Evolutionary conservation across 345 rosid species (phyloP).

Genomic region (Viola odorata): DNA sequence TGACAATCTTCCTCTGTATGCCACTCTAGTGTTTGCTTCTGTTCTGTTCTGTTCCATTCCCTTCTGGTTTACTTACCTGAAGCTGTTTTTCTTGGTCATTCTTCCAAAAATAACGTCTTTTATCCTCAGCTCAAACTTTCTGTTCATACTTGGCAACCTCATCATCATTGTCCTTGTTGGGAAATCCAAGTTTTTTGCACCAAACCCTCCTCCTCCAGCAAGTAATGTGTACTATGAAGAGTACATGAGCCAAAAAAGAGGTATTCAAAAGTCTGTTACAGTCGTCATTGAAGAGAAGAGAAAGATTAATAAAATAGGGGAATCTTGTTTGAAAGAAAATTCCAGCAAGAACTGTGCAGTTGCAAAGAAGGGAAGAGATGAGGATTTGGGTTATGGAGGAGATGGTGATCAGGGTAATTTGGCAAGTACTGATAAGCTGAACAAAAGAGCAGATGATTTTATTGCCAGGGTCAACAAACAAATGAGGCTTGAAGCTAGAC

Average conservation of each 20-base stretch:
- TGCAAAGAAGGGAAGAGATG: slow-evolving; percentile 12
- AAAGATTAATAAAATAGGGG: slow-evolving; percentile 11
- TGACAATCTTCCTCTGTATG: slow-evolving; percentile 22
- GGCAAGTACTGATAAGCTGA: slow-evolving; percentile 40
- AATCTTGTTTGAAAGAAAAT: slow-evolving; percentile 10
- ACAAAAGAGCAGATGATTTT: slow-evolving; percentile 62
- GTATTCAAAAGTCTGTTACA: slow-evolving; percentile 2
- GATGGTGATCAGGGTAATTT: slow-evolving; percentile 14
- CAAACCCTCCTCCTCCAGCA: slow-evolving; percentile 25
- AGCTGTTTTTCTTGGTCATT: slow-evolving; percentile 18
- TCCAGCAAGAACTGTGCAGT: slow-evolving; percentile 8
- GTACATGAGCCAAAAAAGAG: slow-evolving; percentile 24
- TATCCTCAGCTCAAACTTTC: slow-evolving; percentile 28
- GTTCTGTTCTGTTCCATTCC: slow-evolving; percentile 34
- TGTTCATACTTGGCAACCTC: slow-evolving; percentile 53
- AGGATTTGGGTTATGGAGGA: slow-evolving; percentile 5
- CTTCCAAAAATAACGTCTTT: slow-evolving; percentile 25
- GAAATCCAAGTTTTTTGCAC: slow-evolving; percentile 43
- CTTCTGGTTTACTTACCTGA: slow-evolving; percentile 35
- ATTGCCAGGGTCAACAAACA: slow-evolving; percentile 57
- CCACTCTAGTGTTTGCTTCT: slow-evolving; percentile 23
- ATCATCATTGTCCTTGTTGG: slow-evolving; percentile 42
- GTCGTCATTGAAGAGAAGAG: slow-evolving; percentile 6
- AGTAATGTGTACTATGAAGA: slow-evolving; percentile 30
- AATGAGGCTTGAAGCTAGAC: slow-evolving; percentile 44